Conservation (phyloP, 2,329 filamentous ascomycete species). For the Lomentospora prolificans region DNA sequence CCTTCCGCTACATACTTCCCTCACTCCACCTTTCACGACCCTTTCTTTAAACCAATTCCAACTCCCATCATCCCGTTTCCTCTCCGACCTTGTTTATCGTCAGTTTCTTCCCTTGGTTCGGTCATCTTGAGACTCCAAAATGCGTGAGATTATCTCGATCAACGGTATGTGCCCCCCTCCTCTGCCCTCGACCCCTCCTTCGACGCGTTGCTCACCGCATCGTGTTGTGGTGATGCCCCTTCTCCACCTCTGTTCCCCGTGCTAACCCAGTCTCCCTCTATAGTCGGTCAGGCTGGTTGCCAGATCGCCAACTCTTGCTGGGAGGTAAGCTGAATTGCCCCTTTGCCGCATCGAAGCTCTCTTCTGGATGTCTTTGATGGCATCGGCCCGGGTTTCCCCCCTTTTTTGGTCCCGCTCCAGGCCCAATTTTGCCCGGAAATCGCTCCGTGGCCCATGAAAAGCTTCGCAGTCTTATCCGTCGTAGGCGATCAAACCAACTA, state of each 20-base stretch:
- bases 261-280: slow-evolving; percentile 21
- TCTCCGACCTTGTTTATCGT: slow-evolving; percentile 8
- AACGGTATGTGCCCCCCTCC: slow-evolving; percentile 62
- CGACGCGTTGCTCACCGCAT: slow-evolving; percentile 32
- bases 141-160: slow-evolving; percentile 99
- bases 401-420: neutral
- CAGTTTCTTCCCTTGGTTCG: slow-evolving; percentile 3
- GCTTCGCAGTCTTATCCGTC: neutral
- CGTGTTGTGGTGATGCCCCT: slow-evolving; percentile 12
- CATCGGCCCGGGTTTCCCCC: neutral
- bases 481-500: slow-evolving; percentile 14
- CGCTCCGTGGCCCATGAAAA: neutral
- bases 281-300: slow-evolving; percentile 99
- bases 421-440: neutral
- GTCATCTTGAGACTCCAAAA: slow-evolving; percentile 39
- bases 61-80: slow-evolving; percentile 5
- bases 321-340: slow-evolving; percentile 67
- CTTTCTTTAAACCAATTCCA: slow-evolving; percentile 7
- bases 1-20: slow-evolving; percentile 7
- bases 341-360: neutral
- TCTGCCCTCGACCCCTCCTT: slow-evolving; percentile 19
- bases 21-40: slow-evolving; percentile 8
- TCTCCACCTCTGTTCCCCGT: neutral
- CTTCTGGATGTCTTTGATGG: neutral
- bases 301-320: slow-evolving; percentile 99